Evolutionary conservation across 768 basidiomycete genomes (phyloP), one percentile per base, ranked within the genome.

Genomic region (Mrakia hoshinonis): DNA sequence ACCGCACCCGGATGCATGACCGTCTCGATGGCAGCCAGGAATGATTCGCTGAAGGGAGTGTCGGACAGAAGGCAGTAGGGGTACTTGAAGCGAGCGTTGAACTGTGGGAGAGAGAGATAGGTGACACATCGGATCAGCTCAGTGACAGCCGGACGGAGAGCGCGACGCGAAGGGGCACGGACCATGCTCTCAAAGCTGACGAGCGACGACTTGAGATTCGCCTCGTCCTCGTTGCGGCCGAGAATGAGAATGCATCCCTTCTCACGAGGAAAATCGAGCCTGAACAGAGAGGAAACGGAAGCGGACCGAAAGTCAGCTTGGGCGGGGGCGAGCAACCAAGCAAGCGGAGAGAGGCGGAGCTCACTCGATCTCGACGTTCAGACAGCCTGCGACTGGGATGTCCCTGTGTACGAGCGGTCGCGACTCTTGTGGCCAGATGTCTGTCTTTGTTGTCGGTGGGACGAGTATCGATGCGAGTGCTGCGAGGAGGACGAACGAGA

Each of bases 61-160:
- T 70, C 69, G 11, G 69, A 70, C 20, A 70, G 69, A 22, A 70
- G 39, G 34, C 62, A 61, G 51, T 70, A 70, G 0, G 69, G 69
- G 47, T 70, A 70, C 29, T 65, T 70, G 69, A 54, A 70, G 22
- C 47, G 47, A 47, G 61, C 63, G 61, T 70, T 70, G 63, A 70
- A 70, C 69, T 69, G 47, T 9, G 43, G 24, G 4, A 48, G 7
- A 38, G 22, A 29, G 9, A 38, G 10, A 26, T 20, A 31, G 47
- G 39, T 7, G 54, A 31, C 24, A 15, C 18, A 22, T 24, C 6
- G 15, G 20, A 2, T 20, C 20, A 11, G 64, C 34, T 24, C 43
- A 20, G 26, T 31, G 64, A 66, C 26, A 51, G 20, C 29, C 31
- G 10, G 18, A 48, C 31, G 51, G 48, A 6, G 36, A 22, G 36